Conservation (phyloP, 768 basidiomycete species). For the Psilocybe sp. region DNA sequence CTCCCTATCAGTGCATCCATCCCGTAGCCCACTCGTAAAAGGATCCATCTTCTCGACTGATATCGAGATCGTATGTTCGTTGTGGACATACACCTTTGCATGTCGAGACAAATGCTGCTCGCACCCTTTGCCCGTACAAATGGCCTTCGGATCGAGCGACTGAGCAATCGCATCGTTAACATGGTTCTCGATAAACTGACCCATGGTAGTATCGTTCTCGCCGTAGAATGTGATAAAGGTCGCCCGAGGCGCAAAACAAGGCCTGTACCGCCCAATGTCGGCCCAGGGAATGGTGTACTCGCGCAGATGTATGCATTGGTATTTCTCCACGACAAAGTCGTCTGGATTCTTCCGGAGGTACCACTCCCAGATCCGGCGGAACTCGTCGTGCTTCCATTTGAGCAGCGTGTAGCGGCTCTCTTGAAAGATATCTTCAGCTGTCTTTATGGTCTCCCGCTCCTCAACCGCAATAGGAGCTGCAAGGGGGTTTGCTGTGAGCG, state of each 20-base stretch:
- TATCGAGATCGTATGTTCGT: constrained; percentile 76
- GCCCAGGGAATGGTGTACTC: constrained; percentile 77
- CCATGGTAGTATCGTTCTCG: constrained; percentile 88
- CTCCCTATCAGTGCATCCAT: constrained; percentile 55
- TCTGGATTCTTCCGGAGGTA: constrained; percentile 84
- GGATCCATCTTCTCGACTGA: constrained; percentile 42
- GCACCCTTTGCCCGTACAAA: constrained; percentile 84
- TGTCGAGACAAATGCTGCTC: constrained; percentile 79
- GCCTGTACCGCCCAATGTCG: constrained; percentile 63
- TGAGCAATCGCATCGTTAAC: constrained; percentile 67
- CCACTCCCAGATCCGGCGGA: constrained; percentile 93
- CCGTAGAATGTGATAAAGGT: constrained; percentile 86
- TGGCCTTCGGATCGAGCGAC: constrained; percentile 68
- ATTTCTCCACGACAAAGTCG: constrained; percentile 89
- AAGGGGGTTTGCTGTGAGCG: background rate
- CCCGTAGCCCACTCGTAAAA: constrained; percentile 63
- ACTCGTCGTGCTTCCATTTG: constrained; percentile 83
- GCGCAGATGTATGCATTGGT: constrained; percentile 83
- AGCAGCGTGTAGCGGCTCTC: constrained; percentile 71
- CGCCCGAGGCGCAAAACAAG: constrained; percentile 75
- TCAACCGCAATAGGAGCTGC: constrained; percentile 14
- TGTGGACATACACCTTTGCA: constrained; percentile 89
- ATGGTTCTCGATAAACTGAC: constrained; percentile 86
- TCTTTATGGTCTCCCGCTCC: constrained; percentile 51
- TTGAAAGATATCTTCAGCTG: constrained; percentile 63